phyloP scores from a whole-genome alignment of 208 protist genomes.

The Leishmania guyanensis region DNA sequence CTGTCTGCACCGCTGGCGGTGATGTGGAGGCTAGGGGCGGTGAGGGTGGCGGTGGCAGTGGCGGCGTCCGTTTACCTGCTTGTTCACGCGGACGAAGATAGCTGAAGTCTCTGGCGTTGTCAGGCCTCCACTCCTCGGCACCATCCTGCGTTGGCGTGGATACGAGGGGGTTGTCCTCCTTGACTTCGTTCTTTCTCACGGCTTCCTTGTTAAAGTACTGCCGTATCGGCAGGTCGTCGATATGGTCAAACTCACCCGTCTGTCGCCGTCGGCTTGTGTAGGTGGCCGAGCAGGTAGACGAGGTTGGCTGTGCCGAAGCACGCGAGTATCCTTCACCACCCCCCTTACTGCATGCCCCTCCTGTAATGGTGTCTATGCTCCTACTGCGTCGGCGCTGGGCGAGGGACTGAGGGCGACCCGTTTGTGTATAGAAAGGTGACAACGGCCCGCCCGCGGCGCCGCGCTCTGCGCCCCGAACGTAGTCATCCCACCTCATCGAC shows the following conservation, averaged over 20 bases:
- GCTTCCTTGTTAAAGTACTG: slow-evolving; percentile 30
- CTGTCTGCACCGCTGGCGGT: neutral
- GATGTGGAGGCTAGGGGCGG: slow-evolving; percentile 1
- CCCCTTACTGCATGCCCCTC: no score
- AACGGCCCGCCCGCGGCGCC: neutral
- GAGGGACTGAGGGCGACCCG: slow-evolving; percentile 1
- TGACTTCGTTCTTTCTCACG: neutral
- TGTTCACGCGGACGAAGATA: neutral
- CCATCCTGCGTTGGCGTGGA: slow-evolving; percentile 19
- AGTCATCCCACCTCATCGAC: slow-evolving; percentile 47
- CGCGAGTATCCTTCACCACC: neutral
- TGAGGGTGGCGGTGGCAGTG: slow-evolving; percentile 9
- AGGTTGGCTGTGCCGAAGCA: neutral
- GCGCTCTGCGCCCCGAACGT: slow-evolving; percentile 33
- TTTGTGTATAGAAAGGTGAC: neutral
- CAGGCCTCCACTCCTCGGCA: neutral
- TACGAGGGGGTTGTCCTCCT: slow-evolving; percentile 21
- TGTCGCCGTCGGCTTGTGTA: slow-evolving; percentile 5
- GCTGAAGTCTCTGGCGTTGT: neutral
- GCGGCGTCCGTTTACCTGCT: neutral
- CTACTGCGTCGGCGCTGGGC: slow-evolving; percentile 3
- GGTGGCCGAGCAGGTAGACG: slow-evolving; percentile 7
- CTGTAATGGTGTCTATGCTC: neutral
- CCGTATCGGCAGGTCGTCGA: slow-evolving; percentile 21
- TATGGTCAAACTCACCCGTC: slow-evolving; percentile 9